phyloP scores from a whole-genome alignment of 108 stramenopile species.

The Cyclotella atomus region DNA sequence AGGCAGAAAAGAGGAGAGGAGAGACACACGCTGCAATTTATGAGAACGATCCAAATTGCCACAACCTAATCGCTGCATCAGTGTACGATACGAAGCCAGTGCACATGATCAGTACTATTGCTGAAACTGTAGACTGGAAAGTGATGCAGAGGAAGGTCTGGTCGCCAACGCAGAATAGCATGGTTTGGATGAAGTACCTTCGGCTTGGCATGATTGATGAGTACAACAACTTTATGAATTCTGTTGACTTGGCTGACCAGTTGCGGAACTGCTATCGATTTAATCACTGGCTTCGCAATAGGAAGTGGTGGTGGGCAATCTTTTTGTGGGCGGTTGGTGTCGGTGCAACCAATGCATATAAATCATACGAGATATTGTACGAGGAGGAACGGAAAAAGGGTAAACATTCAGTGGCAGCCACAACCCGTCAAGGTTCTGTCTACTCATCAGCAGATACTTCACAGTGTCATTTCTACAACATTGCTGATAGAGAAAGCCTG shows the following conservation, averaged over 20 bases:
- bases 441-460: background rate
- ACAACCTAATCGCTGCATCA: constrained; percentile 19
- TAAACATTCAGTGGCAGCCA: background rate
- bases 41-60: background rate
- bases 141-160: constrained; percentile 36
- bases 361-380: constrained; percentile 11
- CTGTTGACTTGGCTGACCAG: constrained; percentile 49
- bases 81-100: constrained; percentile 51
- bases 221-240: constrained; percentile 45
- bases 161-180: constrained; percentile 8
- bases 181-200: constrained; percentile 4
- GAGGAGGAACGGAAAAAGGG: constrained; percentile 10
- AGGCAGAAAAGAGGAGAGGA: constrained; percentile 6
- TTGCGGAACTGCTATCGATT: constrained; percentile 30
- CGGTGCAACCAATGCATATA: constrained; percentile 18
- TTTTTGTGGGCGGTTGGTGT: constrained; percentile 37
- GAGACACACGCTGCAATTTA: constrained; percentile 23
- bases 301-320: constrained; percentile 55
- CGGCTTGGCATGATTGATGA: constrained; percentile 24
- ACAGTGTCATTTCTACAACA: too few relatives aligned
- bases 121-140: constrained; percentile 32
- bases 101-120: constrained; percentile 33
- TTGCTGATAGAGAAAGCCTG: background rate
- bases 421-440: background rate
- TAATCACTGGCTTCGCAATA: constrained; percentile 34